Evolutionary conservation across 2,329 filamentous ascomycete species (phyloP), one percentile per base, ranked within the genome.

Genomic region (Phialophora chinensis): DNA sequence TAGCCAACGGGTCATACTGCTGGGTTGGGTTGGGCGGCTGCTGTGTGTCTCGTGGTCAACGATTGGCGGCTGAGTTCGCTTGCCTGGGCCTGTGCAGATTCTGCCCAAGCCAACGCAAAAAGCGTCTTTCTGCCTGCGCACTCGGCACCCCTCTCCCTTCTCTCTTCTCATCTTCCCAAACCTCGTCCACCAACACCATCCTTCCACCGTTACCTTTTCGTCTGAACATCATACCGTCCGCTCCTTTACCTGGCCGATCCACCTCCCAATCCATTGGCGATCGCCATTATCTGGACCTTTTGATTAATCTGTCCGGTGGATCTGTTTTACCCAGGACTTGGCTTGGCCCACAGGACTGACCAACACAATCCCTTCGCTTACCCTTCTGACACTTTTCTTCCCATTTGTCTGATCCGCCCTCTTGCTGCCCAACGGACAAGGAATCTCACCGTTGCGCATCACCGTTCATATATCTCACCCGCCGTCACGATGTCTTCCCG

Each of bases 391-490:
- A 49, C 59, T 60, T 54, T 61, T 25, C 66, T 69, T 68, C 66
- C 61, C 56, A 70, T 69, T 67, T 65, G 65, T 64, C 65, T 67
- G 27, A 33, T 64, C 52, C 42, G 27, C 53, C 29, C 53, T 25
- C 17, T 70, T 70, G 68, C 66, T 71, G 62, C 69, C 69, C 69
- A 69, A 68, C 67, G 60, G 68, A 70, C 47, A 27, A 49, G 60
- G 54, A 63, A 53, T 42, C 60, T 65, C 47, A 55, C 17, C 52
- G 44, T 56, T 42, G 60, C 60, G 27, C 58, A 55, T 52, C 59
- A 54, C 44, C 57, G 42, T 11, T 44, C 59, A 60, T 58, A 44
- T 68, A 66, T 63, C 62, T 66, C 67, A 31, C 20, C 23, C 31
- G 20, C 60, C 63, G 63, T 47, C 66, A 69, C 53, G 23, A 70